These are phyloP conservation scores for Marasmius oreades DNA, from an alignment of 1,284 basidiomycete species.

Conservation along the genomic window DNA sequence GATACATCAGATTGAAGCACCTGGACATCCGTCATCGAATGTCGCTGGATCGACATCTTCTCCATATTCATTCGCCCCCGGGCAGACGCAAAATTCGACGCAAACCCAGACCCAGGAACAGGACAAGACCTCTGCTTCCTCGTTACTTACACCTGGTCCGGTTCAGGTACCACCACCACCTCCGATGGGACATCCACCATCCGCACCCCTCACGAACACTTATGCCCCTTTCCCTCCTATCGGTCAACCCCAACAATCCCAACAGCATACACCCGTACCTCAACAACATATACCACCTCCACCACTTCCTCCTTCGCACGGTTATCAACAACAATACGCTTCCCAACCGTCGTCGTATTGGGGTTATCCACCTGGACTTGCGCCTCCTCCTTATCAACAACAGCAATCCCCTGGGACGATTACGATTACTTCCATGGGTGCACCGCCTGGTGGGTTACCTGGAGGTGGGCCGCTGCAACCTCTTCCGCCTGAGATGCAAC, in stretches of 20 bases:
- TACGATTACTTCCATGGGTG: slow-evolving; percentile 1
- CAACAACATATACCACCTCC: neutral
- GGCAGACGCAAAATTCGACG: neutral
- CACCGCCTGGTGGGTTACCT: slow-evolving; percentile 11
- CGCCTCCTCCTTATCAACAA: neutral
- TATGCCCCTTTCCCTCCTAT: neutral
- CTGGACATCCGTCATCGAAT: neutral
- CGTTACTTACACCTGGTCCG: neutral
- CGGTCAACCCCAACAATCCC: neutral
- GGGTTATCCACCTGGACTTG: neutral
- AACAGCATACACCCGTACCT: neutral
- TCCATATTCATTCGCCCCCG: too few species aligned
- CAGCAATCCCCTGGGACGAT: slow-evolving; percentile 4
- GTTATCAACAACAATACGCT: neutral
- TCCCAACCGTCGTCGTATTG: neutral
- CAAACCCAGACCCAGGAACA: neutral
- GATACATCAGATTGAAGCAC: slow-evolving; percentile 22
- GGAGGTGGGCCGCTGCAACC: slow-evolving; percentile 12
- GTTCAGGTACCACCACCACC: neutral
- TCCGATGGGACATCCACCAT: neutral
- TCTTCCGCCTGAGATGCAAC: slow-evolving; percentile 11
- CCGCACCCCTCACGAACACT: neutral
- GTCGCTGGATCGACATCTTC: too few species aligned
- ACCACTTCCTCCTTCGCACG: neutral
- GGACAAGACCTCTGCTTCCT: neutral